Evolutionary conservation across 2,329 filamentous ascomycete genomes (phyloP).

Genomic region (Elsinoe arachidis): DNA sequence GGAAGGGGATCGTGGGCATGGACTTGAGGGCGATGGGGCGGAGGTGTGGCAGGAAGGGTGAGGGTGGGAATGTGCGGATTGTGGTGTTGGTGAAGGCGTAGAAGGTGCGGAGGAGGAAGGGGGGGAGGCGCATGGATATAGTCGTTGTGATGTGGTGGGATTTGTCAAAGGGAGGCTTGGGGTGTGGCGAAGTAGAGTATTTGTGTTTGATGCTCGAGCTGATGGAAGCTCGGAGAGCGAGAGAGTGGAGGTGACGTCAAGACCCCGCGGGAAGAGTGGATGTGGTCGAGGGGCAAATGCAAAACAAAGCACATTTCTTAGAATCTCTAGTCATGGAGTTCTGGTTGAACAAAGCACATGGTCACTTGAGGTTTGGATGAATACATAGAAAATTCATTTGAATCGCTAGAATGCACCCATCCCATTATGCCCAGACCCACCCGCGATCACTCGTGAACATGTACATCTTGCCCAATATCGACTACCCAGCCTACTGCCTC

Average conservation of each 20-base stretch:
- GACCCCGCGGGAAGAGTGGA: not conserved
- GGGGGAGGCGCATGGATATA: conserved; percentile 40
- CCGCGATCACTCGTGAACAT: not conserved
- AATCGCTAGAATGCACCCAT: not conserved
- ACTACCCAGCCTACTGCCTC: not conserved
- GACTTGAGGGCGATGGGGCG: conserved; percentile 43
- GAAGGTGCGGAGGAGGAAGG: conserved; percentile 41
- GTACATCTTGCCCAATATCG: not conserved
- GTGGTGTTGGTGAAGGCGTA: conserved; percentile 41
- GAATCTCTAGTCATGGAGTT: not conserved
- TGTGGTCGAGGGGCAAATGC: too few species aligned
- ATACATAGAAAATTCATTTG: too few species aligned
- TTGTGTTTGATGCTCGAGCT: not conserved
- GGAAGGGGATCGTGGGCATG: conserved; percentile 71
- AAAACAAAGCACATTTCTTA: too few species aligned
- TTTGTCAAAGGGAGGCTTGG: not conserved
- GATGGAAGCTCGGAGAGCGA: conserved; percentile 10
- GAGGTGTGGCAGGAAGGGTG: conserved; percentile 27
- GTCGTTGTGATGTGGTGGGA: not conserved
- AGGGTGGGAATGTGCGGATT: conserved; percentile 25
- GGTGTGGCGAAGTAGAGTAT: not conserved
- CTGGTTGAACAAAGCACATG: not conserved
- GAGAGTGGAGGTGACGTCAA: conserved; percentile 1
- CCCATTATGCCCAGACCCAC: not conserved
- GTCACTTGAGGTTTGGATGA: too few species aligned